These are phyloP conservation scores for Solanum aculeatissimum DNA, from an alignment of 305 asterid genomes.

Conservation along the genomic window DNA sequence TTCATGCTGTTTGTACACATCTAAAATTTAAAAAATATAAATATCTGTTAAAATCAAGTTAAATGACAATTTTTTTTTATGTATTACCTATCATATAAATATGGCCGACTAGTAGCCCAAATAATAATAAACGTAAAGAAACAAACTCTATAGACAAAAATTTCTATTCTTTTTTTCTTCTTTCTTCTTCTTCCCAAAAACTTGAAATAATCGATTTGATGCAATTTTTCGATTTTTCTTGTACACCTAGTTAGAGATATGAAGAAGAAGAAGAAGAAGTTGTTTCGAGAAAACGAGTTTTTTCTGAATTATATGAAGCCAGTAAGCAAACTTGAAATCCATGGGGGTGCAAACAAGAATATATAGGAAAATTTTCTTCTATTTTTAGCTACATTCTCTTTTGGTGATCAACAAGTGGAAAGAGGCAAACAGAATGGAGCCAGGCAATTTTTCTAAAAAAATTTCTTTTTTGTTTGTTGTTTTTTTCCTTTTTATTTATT, in stretches of 20 bases:
- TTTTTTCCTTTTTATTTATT: neutral
- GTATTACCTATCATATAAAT: too few species aligned
- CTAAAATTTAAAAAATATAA: too few species aligned
- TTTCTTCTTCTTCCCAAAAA: neutral
- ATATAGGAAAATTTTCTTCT: neutral
- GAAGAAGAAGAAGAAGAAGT: neutral
- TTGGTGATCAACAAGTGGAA: neutral
- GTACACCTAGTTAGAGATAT: neutral
- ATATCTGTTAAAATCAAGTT: too few species aligned
- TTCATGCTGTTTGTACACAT: too few species aligned
- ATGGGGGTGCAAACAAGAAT: neutral
- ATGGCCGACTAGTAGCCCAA: neutral
- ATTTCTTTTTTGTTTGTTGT: neutral
- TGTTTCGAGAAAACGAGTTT: neutral
- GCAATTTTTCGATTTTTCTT: neutral
- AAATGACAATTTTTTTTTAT: too few species aligned
- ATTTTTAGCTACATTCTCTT: neutral
- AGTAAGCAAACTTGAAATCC: neutral
- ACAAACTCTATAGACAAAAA: neutral
- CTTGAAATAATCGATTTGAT: neutral
- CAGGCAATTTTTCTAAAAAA: neutral
- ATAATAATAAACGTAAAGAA: neutral
- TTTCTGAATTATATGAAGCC: neutral
- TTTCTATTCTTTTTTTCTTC: neutral
- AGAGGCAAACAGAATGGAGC: conserved; percentile 5